A percentile compares a stretch with the other conserved stretches of the same genome.
Conservation (phyloP, 2,329 filamentous ascomycete genomes). For the Colletotrichum lupini region DNA sequence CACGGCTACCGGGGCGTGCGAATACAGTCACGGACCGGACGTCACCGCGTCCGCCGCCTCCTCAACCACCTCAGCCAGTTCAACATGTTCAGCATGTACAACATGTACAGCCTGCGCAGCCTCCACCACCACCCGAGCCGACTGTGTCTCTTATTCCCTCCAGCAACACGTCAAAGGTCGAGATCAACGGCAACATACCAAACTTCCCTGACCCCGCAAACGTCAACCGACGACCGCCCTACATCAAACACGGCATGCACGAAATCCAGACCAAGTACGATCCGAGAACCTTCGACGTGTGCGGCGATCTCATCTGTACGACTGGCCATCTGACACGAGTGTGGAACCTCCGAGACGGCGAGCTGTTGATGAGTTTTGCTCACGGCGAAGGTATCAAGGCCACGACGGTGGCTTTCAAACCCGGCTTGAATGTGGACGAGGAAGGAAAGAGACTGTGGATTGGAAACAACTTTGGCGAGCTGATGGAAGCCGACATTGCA, state of each 20-base stretch:
- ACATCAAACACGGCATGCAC: conserved; percentile 75
- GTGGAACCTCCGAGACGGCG: conserved; percentile 87
- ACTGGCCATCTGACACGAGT: conserved; percentile 88
- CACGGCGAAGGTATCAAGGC: conserved; percentile 89
- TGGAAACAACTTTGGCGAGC: conserved; percentile 87
- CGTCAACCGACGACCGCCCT: conserved; percentile 85
- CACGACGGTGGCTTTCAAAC: conserved; percentile 86
- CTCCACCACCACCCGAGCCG: conserved; percentile 51
- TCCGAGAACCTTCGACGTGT: conserved; percentile 86
- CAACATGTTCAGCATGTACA: conserved; percentile 13
- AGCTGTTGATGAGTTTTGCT: conserved; percentile 81
- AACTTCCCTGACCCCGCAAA: conserved; percentile 84
- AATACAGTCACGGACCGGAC: conserved; percentile 56
- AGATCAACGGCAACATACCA: conserved; percentile 49
- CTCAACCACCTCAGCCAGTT: conserved; percentile 19
- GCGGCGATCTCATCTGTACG: conserved; percentile 87
- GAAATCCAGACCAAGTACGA: conserved; percentile 90
- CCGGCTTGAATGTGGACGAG: conserved; percentile 78
- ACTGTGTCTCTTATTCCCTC: conserved; percentile 43
- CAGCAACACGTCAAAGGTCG: conserved; percentile 53
- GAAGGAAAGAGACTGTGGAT: conserved; percentile 90
- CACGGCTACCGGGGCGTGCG: conserved; percentile 44
- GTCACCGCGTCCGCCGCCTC: conserved; percentile 40
- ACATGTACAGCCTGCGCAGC: conserved; percentile 13
- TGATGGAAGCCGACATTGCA: conserved; percentile 87